Evolutionary conservation across 768 basidiomycete species (phyloP).

Genomic region (Kwoniella dejecticola): DNA sequence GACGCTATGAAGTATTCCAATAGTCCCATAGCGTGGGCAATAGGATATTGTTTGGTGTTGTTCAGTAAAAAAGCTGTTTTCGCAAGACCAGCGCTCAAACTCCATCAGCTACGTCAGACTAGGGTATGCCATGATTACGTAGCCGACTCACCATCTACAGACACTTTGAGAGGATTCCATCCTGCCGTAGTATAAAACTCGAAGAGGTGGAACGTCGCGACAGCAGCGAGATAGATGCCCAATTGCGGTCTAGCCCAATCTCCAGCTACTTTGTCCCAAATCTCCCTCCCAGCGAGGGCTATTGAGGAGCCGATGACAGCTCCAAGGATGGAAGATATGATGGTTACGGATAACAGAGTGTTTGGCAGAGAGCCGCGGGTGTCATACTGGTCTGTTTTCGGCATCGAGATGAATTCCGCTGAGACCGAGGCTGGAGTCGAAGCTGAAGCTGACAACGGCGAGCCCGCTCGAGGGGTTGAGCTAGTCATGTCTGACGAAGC

Average conservation of each 20-base stretch:
- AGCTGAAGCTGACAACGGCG: conserved; percentile 6
- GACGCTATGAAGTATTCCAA: conserved; percentile 74
- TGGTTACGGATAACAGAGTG: conserved; percentile 75
- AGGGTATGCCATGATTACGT: not conserved
- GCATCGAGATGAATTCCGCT: conserved; percentile 20
- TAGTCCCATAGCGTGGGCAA: conserved; percentile 77
- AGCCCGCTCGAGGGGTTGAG: conserved; percentile 14
- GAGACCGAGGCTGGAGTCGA: not conserved
- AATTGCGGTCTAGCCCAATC: conserved; percentile 76
- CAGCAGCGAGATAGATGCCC: conserved; percentile 78
- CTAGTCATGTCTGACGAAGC: conserved; percentile 1
- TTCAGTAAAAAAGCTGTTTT: conserved; percentile 88
- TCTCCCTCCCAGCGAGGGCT: conserved; percentile 50
- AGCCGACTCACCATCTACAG: conserved; percentile 77
- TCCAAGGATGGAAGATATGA: conserved; percentile 86
- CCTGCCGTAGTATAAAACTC: conserved; percentile 95
- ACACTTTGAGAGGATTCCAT: conserved; percentile 91
- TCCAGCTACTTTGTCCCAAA: conserved; percentile 19
- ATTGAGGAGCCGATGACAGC: conserved; percentile 65
- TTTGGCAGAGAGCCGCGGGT: conserved; percentile 75
- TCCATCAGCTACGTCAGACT: conserved; percentile 14
- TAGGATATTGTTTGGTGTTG: conserved; percentile 80
- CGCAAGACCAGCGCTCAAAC: conserved; percentile 1
- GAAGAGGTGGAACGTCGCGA: conserved; percentile 87
- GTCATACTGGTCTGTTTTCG: conserved; percentile 36